Base-by-base conservation (phyloP, 768 basidiomycete species). In the Trametes gibbosa region DNA sequence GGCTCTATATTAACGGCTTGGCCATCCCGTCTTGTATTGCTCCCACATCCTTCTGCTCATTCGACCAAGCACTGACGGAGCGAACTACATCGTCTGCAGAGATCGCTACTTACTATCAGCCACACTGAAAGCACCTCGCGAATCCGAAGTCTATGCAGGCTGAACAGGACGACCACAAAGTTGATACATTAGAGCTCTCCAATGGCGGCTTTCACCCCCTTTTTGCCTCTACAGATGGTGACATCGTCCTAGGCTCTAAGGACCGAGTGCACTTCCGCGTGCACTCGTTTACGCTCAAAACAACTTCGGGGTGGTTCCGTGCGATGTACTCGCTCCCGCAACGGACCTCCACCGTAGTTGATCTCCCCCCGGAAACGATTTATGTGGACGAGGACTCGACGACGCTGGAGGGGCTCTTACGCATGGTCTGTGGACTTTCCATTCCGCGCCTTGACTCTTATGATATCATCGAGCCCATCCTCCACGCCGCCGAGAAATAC, bases 401-500 rank as follows among this genome's bases (percentile, higher is more conserved):
- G 40, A 81, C 81, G 0, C 77, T 88, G 27, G 84, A 85, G 65
- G 70, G 75, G 10, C 70, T 88, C 3, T 74, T 88, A 3, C 80
- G 80, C 61, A 85, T 87, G 81, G 75, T 82, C 23, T 84, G 81
- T 49, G 86, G 86, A 9, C 75, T 85, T 12, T 74, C 83, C 0
- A 76, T 87, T 16, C 73, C 78, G 14, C 68, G 72, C 3, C 70
- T 84, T 24, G 72, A 74, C 37, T 79, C 80, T 0, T 83, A 80
- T 66, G 84, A 85, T 63, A 59, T 70, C 32, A 71, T 87, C 52
- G 85, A 88, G 54, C 69, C 76, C 3, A 65, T 88, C n/a, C 71
- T 87, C 13, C 83, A 78, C 53, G 83, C 84, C 0, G 81, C 85
- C 0, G 85, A 88, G 66, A 86, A 86, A 65, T 88, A 87, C 68